Percentiles rank a stretch among this genome's conserved stretches.
phyloP scores from a whole-genome alignment of 225 moss, liverwort and hornwort species.

The Marchantia polymorpha region DNA sequence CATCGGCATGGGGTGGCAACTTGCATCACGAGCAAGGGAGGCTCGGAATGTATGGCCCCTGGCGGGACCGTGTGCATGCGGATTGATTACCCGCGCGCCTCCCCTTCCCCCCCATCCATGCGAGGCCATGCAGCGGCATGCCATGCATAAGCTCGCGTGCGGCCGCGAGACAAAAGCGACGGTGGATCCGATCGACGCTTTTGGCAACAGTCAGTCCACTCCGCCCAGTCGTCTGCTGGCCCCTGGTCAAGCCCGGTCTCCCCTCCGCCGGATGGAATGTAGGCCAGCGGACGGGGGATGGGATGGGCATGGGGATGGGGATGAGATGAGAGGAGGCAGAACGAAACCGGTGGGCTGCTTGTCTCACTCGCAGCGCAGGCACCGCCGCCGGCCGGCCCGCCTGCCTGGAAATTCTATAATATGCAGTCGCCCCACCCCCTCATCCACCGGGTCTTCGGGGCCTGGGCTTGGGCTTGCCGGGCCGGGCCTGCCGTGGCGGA shows the following conservation, averaged over 20 bases:
- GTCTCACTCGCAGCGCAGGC: slow-evolving; percentile 3
- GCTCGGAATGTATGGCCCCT: not conserved
- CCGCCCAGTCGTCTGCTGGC: not conserved
- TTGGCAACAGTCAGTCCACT: not conserved
- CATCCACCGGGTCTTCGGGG: too few relatives aligned
- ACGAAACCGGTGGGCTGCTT: slow-evolving; percentile 1
- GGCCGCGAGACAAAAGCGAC: slow-evolving; percentile 1
- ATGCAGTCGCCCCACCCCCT: not conserved
- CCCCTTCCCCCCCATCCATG: not conserved
- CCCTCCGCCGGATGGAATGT: not conserved
- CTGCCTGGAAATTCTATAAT: not conserved
- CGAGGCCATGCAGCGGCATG: not conserved
- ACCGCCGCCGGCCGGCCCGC: not conserved
- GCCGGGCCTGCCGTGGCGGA: not conserved
- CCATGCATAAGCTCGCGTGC: not conserved
- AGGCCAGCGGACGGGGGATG: not conserved
- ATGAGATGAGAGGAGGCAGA: slow-evolving; percentile 4
- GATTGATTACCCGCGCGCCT: not conserved
- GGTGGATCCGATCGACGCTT: not conserved
- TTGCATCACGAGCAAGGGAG: not conserved
- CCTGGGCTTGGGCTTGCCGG: too few relatives aligned
- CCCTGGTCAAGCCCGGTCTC: not conserved
- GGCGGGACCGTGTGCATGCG: slow-evolving; percentile 12
- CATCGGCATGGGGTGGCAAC: slow-evolving; percentile 3
- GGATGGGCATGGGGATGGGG: not conserved